These are phyloP conservation scores for Musa schizocarpa DNA, from an alignment of 176 grass and related monocot species.

Conservation along the genomic window DNA sequence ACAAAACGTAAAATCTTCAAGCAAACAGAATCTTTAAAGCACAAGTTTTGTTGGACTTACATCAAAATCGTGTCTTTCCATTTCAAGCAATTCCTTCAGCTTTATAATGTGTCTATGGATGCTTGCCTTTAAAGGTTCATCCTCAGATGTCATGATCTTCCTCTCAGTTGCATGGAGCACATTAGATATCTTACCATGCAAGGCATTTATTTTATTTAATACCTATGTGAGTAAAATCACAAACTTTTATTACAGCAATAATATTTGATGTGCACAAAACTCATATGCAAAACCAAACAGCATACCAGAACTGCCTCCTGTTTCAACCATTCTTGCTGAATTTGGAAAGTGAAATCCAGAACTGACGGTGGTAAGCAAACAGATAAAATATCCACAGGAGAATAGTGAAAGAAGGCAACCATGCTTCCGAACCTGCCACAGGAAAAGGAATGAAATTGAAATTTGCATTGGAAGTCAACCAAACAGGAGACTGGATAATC, in stretches of 20 bases:
- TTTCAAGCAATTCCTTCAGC: conserved; percentile 64
- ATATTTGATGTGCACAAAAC: conserved; percentile 1
- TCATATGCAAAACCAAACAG: conserved; percentile 5
- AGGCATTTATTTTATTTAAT: conserved; percentile 40
- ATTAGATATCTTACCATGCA: conserved; percentile 61
- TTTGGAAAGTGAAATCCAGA: conserved; percentile 52
- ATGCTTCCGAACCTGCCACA: conserved; percentile 75
- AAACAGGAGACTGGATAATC: neutral
- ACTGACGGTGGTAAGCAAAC: conserved; percentile 61
- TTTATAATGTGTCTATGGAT: conserved; percentile 41
- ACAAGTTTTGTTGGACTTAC: conserved; percentile 21
- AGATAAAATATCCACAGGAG: conserved; percentile 60
- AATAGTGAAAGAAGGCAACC: conserved; percentile 86
- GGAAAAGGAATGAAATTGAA: conserved; percentile 21
- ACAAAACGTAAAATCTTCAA: conserved; percentile 12
- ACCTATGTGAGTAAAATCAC: conserved; percentile 36
- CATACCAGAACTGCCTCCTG: conserved; percentile 71
- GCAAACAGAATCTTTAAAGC: neutral
- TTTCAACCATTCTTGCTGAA: conserved; percentile 59
- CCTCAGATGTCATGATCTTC: conserved; percentile 26
- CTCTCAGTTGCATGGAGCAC: conserved; percentile 53
- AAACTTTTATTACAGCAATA: neutral
- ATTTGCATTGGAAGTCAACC: neutral
- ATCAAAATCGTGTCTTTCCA: conserved; percentile 72
- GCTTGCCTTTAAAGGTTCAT: conserved; percentile 43